Base-by-base conservation (phyloP, 1,139 yeast species). In the Sugiyamaella grinbergsii region DNA sequence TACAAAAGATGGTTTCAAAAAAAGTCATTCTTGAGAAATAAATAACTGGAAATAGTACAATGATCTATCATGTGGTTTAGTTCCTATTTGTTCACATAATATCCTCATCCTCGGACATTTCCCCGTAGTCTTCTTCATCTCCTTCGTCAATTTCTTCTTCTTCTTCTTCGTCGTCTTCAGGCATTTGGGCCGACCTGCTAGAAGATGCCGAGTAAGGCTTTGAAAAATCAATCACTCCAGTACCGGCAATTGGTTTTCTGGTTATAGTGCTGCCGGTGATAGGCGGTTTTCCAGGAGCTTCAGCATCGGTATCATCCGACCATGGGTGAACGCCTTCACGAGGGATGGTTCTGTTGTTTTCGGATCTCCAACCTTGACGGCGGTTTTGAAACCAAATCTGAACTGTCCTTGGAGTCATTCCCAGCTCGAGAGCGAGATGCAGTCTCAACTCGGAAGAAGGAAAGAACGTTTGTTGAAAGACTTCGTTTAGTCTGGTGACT, bases 301-400 rank as follows among this genome's bases (percentile, higher is more conserved):
- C 40, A 16, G 13, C 13, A 5, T 11, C 39, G 15, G 16, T 22
- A 20, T 45, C 49, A 20, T 45, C 49, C 10, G 38, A 29, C 49
- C 49, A 45, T n/a, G 49, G 43, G 19, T 45, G 37, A 8, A 37
- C 43, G 28, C 50, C 39, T 18, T 63, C 65, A 29, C 63, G 42
- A 7, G 68, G 67, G 5, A 64, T 55, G 6, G 64, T 51, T 18
- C 63, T 52, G 39, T 59, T 58, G 47, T 65, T 64, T 47, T 68
- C 70, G 4, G 69, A 61, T 28, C 69, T 53, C 68, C 70, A 68
- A 19, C 69, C 69, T 53, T 69, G 72, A 5, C 73, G 61, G 32
- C 66, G 61, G 56, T 69, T 69, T 53, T 69, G 73, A 53, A 69
- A 69, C 73, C 73, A 69, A 31, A 69, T 69, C 56, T 69, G 73